Evolutionary conservation across 1,284 basidiomycete genomes (phyloP), one percentile per base, ranked within the genome.

Genomic region (Inonotus obliquus): DNA sequence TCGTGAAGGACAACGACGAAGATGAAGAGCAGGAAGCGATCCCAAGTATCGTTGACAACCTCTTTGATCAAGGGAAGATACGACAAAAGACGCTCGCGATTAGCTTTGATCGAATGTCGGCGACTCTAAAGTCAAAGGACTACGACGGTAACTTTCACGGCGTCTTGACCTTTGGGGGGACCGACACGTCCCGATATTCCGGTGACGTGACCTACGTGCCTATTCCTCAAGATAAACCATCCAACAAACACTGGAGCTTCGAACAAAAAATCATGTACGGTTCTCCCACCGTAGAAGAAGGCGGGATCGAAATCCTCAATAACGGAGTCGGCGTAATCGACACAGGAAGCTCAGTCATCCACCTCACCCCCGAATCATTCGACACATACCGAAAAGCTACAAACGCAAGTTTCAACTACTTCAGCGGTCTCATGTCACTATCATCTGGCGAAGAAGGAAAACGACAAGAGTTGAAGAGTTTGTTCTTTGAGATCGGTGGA

Each of bases 1-100:
- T 65, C n/a, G 53, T 56, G 37, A 41, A 29, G 4, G 54, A 66
- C 19, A 29, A 35, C 1, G 41, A 69, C 13, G 2, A 11, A 4
- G 51, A 52, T 35, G 54, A 59, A 48, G 19, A 25, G 9, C 27
- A n/a, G 23, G 44, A 68, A 14, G 62, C 58, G 19, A 72, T 79
- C 53, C 76, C 77, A 14, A 81, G 81, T 4, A 77, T 84, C 51
- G 76, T 76, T 39, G 81, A 84, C 69, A 82, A 81, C 66, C 72
- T 81, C 4, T 79, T 77, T 70, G 57, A 67, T 3, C 70, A 71
- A 53, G 74, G 75, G 49, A 65, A 67, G 6, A 81, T 83, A 54
- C 57, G 66, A 23, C 61, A 71, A 21, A 68, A 79, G 60, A 59
- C 72, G 14, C 70, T 84, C 64, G 80, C 79, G n/a, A 76, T 85